Percentiles rank a stretch among this genome's conserved stretches.
These are phyloP conservation scores for Trichoderma sp. DNA, from an alignment of 2,329 filamentous ascomycete species.

Conservation along the genomic window DNA sequence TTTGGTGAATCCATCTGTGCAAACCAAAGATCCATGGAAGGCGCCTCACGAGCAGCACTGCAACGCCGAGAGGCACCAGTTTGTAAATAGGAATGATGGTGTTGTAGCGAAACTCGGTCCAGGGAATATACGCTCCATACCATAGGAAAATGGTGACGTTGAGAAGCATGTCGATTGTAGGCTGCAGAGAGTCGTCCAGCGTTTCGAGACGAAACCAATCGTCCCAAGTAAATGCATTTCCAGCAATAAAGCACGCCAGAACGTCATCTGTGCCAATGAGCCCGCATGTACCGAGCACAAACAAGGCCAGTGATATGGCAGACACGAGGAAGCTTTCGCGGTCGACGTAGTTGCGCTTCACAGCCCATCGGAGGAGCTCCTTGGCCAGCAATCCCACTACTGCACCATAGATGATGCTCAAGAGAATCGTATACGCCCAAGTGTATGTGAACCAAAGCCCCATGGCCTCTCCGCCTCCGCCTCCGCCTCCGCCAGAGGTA, in stretches of 20 bases:
- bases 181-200: slow-evolving; percentile 86
- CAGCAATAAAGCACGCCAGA: slow-evolving; percentile 88
- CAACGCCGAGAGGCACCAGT: slow-evolving; percentile 70
- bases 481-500: slow-evolving; percentile 58
- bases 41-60: slow-evolving; percentile 76
- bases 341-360: slow-evolving; percentile 79
- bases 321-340: slow-evolving; percentile 87
- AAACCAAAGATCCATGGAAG: slow-evolving; percentile 74
- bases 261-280: slow-evolving; percentile 89
- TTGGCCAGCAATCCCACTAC: slow-evolving; percentile 80
- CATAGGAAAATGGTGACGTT: slow-evolving; percentile 89
- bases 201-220: slow-evolving; percentile 94
- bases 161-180: slow-evolving; percentile 91
- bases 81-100: slow-evolving; percentile 71
- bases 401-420: slow-evolving; percentile 77
- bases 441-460: slow-evolving; percentile 84
- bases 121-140: slow-evolving; percentile 85
- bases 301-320: slow-evolving; percentile 80
- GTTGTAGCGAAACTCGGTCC: slow-evolving; percentile 68
- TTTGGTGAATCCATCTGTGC: slow-evolving; percentile 76
- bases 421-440: slow-evolving; percentile 77
- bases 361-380: slow-evolving; percentile 79
- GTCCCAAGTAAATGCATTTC: slow-evolving; percentile 89
- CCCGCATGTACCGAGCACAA: slow-evolving; percentile 83
- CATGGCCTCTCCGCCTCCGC: slow-evolving; percentile 67